Conservation (phyloP, 108 stramenopile genomes). For the Schizochytrium sp. region DNA sequence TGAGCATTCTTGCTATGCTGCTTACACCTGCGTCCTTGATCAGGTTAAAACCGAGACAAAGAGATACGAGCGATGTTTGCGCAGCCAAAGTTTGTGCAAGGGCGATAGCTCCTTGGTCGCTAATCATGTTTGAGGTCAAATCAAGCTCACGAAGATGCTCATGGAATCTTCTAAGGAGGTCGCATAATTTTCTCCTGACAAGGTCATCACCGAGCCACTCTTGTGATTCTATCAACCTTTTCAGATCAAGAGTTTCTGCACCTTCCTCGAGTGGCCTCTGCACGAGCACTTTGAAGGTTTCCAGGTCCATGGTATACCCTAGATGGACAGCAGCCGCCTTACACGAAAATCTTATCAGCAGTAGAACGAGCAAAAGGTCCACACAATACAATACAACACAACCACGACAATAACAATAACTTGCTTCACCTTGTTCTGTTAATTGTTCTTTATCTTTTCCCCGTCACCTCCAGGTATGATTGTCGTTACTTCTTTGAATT, state of each 20-base stretch:
- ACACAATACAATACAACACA: too few species aligned
- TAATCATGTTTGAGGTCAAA: conserved; percentile 69
- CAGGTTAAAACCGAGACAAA: conserved; percentile 62
- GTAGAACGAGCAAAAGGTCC: too few species aligned
- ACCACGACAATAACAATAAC: too few species aligned
- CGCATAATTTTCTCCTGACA: conserved; percentile 6
- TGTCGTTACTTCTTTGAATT: too few species aligned
- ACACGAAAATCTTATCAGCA: too few species aligned
- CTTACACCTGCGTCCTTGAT: conserved; percentile 66
- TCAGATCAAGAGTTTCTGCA: background rate
- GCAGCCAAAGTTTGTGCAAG: conserved; percentile 64
- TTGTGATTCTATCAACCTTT: background rate
- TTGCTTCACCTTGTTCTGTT: too few species aligned
- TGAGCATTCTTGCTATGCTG: conserved; percentile 64
- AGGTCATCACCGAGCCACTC: conserved; percentile 60
- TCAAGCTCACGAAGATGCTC: conserved; percentile 69
- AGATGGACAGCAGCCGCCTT: too few species aligned
- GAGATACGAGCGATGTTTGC: conserved; percentile 49
- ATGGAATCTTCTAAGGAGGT: conserved; percentile 53
- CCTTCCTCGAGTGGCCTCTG: conserved; percentile 43
- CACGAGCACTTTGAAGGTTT: conserved; percentile 30
- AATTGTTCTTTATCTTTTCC: too few species aligned
- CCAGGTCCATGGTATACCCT: background rate
- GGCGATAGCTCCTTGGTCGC: conserved; percentile 65
- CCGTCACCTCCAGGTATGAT: too few species aligned